phyloP scores from a whole-genome alignment of 2,329 filamentous ascomycete genomes.

The Graphilbum fragrans region DNA sequence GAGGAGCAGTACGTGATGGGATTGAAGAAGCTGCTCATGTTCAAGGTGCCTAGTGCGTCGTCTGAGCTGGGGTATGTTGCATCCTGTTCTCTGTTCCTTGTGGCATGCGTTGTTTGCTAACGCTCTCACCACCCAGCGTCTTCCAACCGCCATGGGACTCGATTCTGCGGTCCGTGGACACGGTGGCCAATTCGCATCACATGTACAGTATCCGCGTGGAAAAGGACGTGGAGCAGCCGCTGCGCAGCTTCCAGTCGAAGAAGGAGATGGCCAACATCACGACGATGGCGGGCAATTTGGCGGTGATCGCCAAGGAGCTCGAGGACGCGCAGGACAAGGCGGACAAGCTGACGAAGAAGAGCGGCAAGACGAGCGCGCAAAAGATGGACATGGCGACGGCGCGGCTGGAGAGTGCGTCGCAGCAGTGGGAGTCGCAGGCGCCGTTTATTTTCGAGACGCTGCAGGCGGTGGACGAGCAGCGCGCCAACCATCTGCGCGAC shows the following conservation, averaged over 20 bases:
- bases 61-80: slow-evolving; percentile 72
- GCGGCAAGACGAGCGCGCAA: slow-evolving; percentile 59
- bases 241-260: slow-evolving; percentile 61
- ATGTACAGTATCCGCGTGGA: slow-evolving; percentile 72
- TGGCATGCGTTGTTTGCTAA: slow-evolving; percentile 1
- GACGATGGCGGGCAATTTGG: slow-evolving; percentile 70
- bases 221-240: slow-evolving; percentile 71
- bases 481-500: slow-evolving; percentile 82
- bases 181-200: slow-evolving; percentile 74
- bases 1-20: slow-evolving; percentile 82
- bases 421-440: slow-evolving; percentile 88
- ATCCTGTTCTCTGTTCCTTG: slow-evolving; percentile 2
- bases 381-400: slow-evolving; percentile 66
- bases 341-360: slow-evolving; percentile 75
- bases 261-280: slow-evolving; percentile 74
- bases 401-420: slow-evolving; percentile 63
- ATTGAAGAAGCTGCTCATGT: slow-evolving; percentile 67
- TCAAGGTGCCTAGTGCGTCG: slow-evolving; percentile 60
- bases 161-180: slow-evolving; percentile 67
- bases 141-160: slow-evolving; percentile 87
- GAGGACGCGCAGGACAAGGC: slow-evolving; percentile 73
- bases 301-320: slow-evolving; percentile 70
- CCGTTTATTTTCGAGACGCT: slow-evolving; percentile 91
- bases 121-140: slow-evolving; percentile 53
- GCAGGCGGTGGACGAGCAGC: slow-evolving; percentile 79